Evolutionary conservation across 371 early-diverging fungal genomes (phyloP), one percentile per base, ranked within the genome.

Genomic region (Mucor saturninus): DNA sequence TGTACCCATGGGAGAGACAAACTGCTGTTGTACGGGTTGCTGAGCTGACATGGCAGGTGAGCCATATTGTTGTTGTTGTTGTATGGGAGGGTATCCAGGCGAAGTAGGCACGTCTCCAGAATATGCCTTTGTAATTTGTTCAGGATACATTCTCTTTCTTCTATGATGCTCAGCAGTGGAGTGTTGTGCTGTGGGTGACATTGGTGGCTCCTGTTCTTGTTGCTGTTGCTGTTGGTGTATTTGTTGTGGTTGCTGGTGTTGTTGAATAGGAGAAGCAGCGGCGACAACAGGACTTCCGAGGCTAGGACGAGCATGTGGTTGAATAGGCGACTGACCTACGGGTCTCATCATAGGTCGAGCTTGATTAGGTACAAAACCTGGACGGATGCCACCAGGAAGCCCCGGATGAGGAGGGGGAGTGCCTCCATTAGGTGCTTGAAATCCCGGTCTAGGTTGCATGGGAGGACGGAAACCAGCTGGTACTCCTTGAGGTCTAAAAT

Each of bases 121-220:
- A 57, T 80, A 80, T 7, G 79, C 81, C 32, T 75, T 70, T 21
- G 75, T 69, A 29, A 80, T 82, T 62, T 83, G 81, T 29, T 82
- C 71, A n/a, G 89, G 89, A 71, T 88, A 88, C 80, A 85, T 77
- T 56, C 89, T 72, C 71, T 85, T 86, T 38, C 73, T 77, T 42
- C 70, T 66, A 43, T 77, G 75, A 56, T 76, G 74, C 2, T 79
- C 77, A 9, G 67, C 31, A 35, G 56, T 29, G 2, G 46, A 49
- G 30, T 62, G 64, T 14, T 49, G 38, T 28, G 57, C 26, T 13
- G 54, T 55, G 21, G 55, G 63, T 26, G 59, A 35, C 29, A 37
- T 37, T 40, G 55, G 55, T 11, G 32, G 55, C 13, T 54, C 30
- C 10, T 29, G 46, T 48, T 32, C 15, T 40, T 59, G 59, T 50